A percentile compares a stretch with the other conserved stretches of the same genome.
Conservation (phyloP, 2,329 filamentous ascomycete species). For the Pseudocercospora fijiensis region DNA sequence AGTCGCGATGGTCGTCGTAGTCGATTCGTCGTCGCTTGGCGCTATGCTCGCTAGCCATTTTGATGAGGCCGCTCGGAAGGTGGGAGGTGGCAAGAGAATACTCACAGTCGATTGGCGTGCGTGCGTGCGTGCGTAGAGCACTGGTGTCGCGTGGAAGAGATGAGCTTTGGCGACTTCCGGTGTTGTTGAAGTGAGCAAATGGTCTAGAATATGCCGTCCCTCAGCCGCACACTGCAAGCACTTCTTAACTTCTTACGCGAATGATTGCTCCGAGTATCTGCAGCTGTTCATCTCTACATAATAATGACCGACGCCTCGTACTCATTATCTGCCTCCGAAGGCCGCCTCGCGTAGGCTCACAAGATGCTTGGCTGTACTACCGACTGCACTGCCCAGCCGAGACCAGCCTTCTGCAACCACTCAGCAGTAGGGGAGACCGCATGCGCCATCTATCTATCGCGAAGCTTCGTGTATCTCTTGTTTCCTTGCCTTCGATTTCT, state of each 20-base stretch:
- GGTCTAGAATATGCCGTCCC: no score
- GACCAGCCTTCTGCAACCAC: background rate
- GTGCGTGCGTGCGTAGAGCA: background rate
- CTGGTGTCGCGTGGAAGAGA: background rate
- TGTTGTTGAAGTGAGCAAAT: background rate
- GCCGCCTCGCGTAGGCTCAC: background rate
- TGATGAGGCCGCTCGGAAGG: slow-evolving; percentile 12
- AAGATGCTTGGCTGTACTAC: slow-evolving; percentile 1
- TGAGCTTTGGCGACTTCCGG: background rate
- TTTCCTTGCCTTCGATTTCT: background rate
- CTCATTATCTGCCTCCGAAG: background rate
- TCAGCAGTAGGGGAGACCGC: background rate
- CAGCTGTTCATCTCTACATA: no score
- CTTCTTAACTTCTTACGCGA: background rate
- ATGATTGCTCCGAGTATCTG: no score
- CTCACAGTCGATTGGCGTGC: slow-evolving; percentile 8
- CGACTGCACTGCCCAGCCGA: background rate
- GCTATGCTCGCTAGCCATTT: slow-evolving; percentile 26
- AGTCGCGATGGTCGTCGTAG: slow-evolving; percentile 52
- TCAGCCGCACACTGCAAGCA: no score
- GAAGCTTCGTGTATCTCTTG: slow-evolving; percentile 1
- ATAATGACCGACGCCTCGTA: no score
- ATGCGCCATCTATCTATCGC: background rate
- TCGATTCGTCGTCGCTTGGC: slow-evolving; percentile 27
- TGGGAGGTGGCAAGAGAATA: background rate